Base-by-base conservation (phyloP, 2,329 filamentous ascomycete species). In the Emmonsiellopsis sp. region DNA sequence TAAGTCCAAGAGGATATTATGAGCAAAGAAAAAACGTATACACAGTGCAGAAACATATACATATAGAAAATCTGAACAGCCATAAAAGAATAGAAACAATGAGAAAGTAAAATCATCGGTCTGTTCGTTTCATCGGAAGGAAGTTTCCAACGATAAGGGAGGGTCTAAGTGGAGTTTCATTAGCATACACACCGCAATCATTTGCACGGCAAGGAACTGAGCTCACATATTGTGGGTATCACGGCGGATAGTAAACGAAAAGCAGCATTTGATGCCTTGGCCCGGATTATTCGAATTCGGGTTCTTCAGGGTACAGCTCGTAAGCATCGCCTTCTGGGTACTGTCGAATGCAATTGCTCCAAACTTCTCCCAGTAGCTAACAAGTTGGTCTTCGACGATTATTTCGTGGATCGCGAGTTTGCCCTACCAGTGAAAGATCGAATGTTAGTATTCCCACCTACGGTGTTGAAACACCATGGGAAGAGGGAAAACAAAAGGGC, bases 311-410 rank as follows among this genome's bases (percentile, higher is more conserved):
- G 88, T 86, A 67, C 93, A 98, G 60, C 88, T 92, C 20, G 93
- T 98, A 61, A 98, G 76, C 64, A 98, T 89, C 20, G 92, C 94
- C 68, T 98, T 95, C 67, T 97, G 93, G 8, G 83, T 85, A 54
- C 86, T 83, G 66, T 98, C 93, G 70, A 98, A 98, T 8, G 93
- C 94, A 63, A 98, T 97, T 5, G 90, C 92, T 50, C 92, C 91
- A 65, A 98, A 98, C 65, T 98, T 95, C 71, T 98, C 93, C 93
- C 93, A 98, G 65, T 98, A 98, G 63, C 89, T 88, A 52, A 97
- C 93, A 56, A 95, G 82, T 41, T 91, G 94, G 57, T 95, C 89
- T 73, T 98, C 93, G 2, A 89, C 90, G 44, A 98, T 82, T 58
- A 98, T 94, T 68, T 98, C 91, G 67, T 98, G 93, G 47, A 98